phyloP scores from a whole-genome alignment of 164 flowering plant genomes.

The Houttuynia cordata region DNA sequence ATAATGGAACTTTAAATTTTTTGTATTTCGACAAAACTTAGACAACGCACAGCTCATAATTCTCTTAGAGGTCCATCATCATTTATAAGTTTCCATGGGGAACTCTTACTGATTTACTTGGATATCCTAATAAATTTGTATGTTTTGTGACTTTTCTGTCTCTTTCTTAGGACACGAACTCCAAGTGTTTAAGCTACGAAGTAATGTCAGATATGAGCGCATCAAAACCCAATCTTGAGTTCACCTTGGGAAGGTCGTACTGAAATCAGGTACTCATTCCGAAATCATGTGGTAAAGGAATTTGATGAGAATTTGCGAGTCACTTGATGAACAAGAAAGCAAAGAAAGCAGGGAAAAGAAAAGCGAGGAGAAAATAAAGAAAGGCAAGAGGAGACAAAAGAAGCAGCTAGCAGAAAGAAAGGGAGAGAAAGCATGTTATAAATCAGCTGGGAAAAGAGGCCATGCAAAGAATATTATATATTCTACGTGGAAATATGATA shows the following conservation, averaged over 20 bases:
- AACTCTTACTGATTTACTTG: too few relatives aligned
- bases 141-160: neutral
- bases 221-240: slow-evolving; percentile 77
- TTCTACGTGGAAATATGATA: slow-evolving; percentile 37
- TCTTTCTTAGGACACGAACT: slow-evolving; percentile 29
- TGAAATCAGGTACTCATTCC: slow-evolving; percentile 42
- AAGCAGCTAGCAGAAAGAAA: slow-evolving; percentile 45
- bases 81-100: too few relatives aligned
- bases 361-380: slow-evolving; percentile 38
- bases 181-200: slow-evolving; percentile 46
- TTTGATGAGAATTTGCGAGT: slow-evolving; percentile 50
- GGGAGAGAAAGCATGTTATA: slow-evolving; percentile 25
- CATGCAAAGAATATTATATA: slow-evolving; percentile 34
- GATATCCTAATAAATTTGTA: too few relatives aligned
- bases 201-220: slow-evolving; percentile 51
- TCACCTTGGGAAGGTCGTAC: slow-evolving; percentile 75
- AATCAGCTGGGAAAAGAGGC: slow-evolving; percentile 28
- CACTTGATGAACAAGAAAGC: slow-evolving; percentile 31
- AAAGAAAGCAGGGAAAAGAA: slow-evolving; percentile 19
- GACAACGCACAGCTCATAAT: too few relatives aligned
- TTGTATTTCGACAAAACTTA: too few relatives aligned
- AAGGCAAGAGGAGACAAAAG: slow-evolving; percentile 51
- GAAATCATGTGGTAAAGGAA: slow-evolving; percentile 24
- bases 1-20: too few relatives aligned
- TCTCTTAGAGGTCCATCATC: too few relatives aligned